These are phyloP conservation scores for Ajuga chamaepitys DNA, from an alignment of 257 asterid species.

Conservation along the genomic window DNA sequence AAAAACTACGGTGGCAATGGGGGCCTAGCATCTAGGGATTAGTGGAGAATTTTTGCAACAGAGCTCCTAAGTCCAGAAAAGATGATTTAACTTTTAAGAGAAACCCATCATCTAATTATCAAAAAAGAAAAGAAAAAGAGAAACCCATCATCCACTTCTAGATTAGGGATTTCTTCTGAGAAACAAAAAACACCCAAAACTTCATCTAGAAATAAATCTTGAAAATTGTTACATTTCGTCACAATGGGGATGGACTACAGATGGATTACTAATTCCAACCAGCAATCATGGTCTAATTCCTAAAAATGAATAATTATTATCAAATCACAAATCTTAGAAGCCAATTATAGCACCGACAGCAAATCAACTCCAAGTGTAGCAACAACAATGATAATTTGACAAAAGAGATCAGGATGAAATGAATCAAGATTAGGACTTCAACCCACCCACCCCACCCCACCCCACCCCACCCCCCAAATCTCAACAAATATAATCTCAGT, in stretches of 20 bases:
- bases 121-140: too few species aligned
- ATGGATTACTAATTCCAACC: too few species aligned
- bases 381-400: background rate
- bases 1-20: too few species aligned
- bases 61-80: too few species aligned
- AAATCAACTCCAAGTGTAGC: background rate
- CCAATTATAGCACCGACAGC: slow-evolving; percentile 17
- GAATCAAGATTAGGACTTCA: background rate
- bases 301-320: background rate
- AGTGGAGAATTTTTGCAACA: too few species aligned
- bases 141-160: background rate
- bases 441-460: too few species aligned
- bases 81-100: too few species aligned
- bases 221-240: background rate
- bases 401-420: background rate
- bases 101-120: background rate
- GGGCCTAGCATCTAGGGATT: too few species aligned
- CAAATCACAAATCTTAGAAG: background rate
- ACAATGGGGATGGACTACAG: background rate
- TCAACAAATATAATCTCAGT: background rate
- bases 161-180: background rate
- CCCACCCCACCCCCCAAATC: background rate
- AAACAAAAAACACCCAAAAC: background rate
- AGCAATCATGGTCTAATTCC: background rate
- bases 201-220: background rate